Percentiles rank a stretch among this genome's conserved stretches.
phyloP scores from a whole-genome alignment of 2,329 filamentous ascomycete genomes.

The Pleurostoma richardsiae region DNA sequence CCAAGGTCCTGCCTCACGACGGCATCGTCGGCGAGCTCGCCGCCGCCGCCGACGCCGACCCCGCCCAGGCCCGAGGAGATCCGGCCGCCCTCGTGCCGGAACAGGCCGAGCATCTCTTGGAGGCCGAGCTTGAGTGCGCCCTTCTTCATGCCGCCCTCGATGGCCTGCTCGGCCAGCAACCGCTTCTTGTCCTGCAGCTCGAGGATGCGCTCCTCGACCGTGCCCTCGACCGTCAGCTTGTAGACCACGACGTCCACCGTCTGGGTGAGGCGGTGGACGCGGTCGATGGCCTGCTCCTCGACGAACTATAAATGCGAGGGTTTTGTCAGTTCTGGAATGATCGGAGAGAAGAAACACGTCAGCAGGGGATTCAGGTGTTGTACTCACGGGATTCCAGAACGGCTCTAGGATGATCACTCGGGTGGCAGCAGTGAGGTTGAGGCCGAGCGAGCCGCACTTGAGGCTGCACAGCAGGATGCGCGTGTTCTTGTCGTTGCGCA shows the following conservation, averaged over 20 bases:
- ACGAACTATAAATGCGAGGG: slow-evolving; percentile 62
- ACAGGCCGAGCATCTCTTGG: slow-evolving; percentile 89
- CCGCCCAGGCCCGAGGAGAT: slow-evolving; percentile 20
- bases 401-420: slow-evolving; percentile 93
- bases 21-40: slow-evolving; percentile 7
- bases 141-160: slow-evolving; percentile 73
- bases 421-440: slow-evolving; percentile 91
- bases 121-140: slow-evolving; percentile 77
- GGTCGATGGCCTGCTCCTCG: slow-evolving; percentile 97
- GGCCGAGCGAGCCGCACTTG: slow-evolving; percentile 85
- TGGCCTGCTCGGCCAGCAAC: slow-evolving; percentile 82
- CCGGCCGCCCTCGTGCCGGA: slow-evolving; percentile 62
- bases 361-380: background rate
- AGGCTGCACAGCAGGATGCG: slow-evolving; percentile 87
- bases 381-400: slow-evolving; percentile 89
- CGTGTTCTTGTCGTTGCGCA: slow-evolving; percentile 70
- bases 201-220: slow-evolving; percentile 92
- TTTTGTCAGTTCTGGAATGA: slow-evolving; percentile 2
- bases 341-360: background rate
- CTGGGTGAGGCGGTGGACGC: slow-evolving; percentile 96
- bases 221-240: slow-evolving; percentile 80
- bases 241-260: slow-evolving; percentile 93
- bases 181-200: slow-evolving; percentile 92
- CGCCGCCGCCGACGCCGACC: slow-evolving; percentile 23
- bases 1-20: slow-evolving; percentile 16